These are phyloP conservation scores for Cercospora citrullina DNA, from an alignment of 2,329 filamentous ascomycete genomes.

Conservation along the genomic window DNA sequence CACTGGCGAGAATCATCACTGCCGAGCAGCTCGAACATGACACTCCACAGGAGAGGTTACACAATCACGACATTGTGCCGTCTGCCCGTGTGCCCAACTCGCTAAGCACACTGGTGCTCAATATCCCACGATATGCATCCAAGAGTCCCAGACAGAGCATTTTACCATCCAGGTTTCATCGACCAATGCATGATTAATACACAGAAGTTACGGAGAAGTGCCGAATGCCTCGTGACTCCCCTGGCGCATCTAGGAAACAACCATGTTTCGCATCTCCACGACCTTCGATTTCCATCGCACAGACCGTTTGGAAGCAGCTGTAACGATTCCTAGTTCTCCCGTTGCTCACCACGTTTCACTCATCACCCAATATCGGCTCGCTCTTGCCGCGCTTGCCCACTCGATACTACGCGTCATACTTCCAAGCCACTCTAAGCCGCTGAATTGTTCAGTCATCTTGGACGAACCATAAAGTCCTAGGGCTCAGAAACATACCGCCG, in stretches of 20 bases:
- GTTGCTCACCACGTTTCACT: neutral
- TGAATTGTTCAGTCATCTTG: neutral
- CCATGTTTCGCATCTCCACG: neutral
- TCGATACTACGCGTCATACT: neutral
- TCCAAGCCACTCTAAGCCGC: neutral
- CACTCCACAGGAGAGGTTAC: neutral
- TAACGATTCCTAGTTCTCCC: neutral
- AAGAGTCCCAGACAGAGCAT: neutral
- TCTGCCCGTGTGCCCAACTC: neutral
- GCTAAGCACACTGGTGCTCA: neutral
- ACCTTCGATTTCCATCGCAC: neutral
- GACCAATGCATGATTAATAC: neutral
- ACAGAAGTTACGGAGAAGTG: neutral
- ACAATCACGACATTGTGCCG: neutral
- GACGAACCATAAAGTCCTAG: neutral
- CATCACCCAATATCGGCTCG: neutral
- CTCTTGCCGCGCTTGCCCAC: neutral
- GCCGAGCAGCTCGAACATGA: neutral
- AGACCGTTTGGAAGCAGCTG: neutral
- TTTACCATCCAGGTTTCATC: neutral
- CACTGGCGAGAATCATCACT: neutral
- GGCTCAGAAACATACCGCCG: neutral
- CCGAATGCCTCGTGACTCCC: neutral
- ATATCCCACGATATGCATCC: neutral
- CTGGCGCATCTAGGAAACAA: neutral